Percentiles rank a stretch among this genome's conserved stretches.
phyloP scores from a whole-genome alignment of 139 green algal species.

The Picochlorum sp. region DNA sequence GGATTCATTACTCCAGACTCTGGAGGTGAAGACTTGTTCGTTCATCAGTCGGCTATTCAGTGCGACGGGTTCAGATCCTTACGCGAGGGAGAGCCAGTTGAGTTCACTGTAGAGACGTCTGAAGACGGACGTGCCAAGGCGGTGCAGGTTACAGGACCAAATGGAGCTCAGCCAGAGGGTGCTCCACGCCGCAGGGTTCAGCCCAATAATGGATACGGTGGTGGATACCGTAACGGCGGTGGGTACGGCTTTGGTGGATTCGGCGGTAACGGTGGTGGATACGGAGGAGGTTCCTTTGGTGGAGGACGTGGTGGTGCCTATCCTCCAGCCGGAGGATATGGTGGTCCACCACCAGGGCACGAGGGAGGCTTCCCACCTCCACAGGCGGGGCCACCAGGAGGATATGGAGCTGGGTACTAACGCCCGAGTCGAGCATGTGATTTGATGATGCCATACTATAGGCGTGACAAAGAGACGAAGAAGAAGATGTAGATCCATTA shows the following conservation, averaged over 20 bases:
- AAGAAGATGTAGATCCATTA: too few relatives aligned
- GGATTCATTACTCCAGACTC: slow-evolving; percentile 69
- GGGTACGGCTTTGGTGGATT: slow-evolving; percentile 8
- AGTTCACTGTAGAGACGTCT: slow-evolving; percentile 56
- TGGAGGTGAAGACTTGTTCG: slow-evolving; percentile 60
- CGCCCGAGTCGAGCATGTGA: too few relatives aligned
- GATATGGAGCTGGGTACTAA: background rate
- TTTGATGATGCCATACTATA: too few relatives aligned
- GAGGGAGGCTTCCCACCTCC: background rate
- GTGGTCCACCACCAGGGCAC: background rate
- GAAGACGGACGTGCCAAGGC: slow-evolving; percentile 52
- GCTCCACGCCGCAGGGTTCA: slow-evolving; percentile 27
- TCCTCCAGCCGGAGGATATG: slow-evolving; percentile 17
- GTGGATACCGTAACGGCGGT: slow-evolving; percentile 8
- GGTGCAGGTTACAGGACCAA: slow-evolving; percentile 36
- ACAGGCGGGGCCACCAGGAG: background rate
- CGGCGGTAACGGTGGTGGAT: slow-evolving; percentile 23
- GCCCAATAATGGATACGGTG: slow-evolving; percentile 13
- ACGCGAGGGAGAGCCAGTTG: slow-evolving; percentile 58
- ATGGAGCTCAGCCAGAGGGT: slow-evolving; percentile 30
- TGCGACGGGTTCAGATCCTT: slow-evolving; percentile 70
- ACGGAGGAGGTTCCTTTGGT: slow-evolving; percentile 13
- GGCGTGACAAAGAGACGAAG: too few relatives aligned
- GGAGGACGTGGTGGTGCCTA: slow-evolving; percentile 14
- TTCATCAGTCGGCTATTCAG: slow-evolving; percentile 65